Conservation (phyloP, 805 yeast genomes). For the Pichia kluyveri region DNA sequence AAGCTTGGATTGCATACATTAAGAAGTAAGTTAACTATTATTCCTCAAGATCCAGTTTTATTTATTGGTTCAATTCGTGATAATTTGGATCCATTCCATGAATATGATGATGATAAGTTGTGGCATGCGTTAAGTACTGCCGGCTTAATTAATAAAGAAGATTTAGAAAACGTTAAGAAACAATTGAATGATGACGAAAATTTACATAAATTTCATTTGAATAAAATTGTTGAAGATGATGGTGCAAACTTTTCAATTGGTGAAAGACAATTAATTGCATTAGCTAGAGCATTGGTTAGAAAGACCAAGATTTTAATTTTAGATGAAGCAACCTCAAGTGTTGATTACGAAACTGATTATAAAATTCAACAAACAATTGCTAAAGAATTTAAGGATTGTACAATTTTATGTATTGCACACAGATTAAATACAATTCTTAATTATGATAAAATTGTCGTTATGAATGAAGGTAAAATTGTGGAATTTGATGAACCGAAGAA, state of each 20-base stretch:
- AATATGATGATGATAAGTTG: conserved; percentile 38
- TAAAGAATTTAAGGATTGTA: conserved; percentile 49
- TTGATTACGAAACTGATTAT: conserved; percentile 64
- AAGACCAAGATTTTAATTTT: conserved; percentile 50
- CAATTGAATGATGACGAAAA: conserved; percentile 26
- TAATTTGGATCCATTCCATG: conserved; percentile 56
- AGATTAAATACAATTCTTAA: conserved; percentile 53
- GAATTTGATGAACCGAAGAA: conserved; percentile 48
- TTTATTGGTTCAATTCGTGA: conserved; percentile 49
- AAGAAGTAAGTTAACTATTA: conserved; percentile 52
- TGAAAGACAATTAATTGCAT: conserved; percentile 59
- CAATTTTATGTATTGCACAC: conserved; percentile 68
- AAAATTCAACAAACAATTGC: conserved; percentile 54
- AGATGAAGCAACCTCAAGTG: conserved; percentile 75
- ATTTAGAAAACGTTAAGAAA: conserved; percentile 23
- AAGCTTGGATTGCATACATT: conserved; percentile 43
- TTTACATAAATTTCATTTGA: conserved; percentile 53
- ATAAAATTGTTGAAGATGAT: conserved; percentile 52
- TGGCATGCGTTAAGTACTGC: conserved; percentile 55
- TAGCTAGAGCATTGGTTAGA: conserved; percentile 65
- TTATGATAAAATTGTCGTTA: conserved; percentile 50
- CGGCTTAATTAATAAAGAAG: conserved; percentile 39
- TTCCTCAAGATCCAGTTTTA: conserved; percentile 66
- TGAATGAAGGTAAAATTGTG: conserved; percentile 46
- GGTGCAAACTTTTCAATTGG: conserved; percentile 67